phyloP scores from a whole-genome alignment of 495 filamentous ascomycete genomes.

The Parathielavia hyrcaniae region DNA sequence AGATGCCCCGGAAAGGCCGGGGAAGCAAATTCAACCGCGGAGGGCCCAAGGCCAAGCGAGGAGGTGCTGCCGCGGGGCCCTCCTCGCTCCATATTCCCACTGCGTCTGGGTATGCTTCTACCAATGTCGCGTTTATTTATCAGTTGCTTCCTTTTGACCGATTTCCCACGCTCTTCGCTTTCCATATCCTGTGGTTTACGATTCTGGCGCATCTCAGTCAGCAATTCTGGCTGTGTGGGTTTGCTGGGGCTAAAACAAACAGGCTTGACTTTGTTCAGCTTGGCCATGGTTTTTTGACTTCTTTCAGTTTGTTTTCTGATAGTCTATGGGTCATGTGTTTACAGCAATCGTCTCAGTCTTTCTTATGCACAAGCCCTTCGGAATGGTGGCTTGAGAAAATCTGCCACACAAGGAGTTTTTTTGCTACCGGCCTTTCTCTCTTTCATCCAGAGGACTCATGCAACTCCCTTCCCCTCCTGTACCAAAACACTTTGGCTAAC shows the following conservation, averaged over 20 bases:
- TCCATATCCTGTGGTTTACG: not conserved
- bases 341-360: too few species aligned
- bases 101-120: not conserved
- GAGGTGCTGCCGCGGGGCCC: not conserved
- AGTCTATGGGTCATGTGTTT: too few species aligned
- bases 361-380: too few species aligned
- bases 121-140: not conserved
- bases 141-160: not conserved
- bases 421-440: too few species aligned
- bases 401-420: too few species aligned
- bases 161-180: not conserved
- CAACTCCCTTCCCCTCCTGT: too few species aligned
- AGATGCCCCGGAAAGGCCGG: not conserved
- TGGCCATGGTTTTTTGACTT: not conserved
- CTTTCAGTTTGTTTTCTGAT: too few species aligned
- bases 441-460: too few species aligned
- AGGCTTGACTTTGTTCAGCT: not conserved
- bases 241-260: not conserved
- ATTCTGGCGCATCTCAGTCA: not conserved
- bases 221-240: too few species aligned
- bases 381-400: too few species aligned
- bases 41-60: not conserved
- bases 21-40: not conserved
- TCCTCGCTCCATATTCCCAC: not conserved
- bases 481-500: too few species aligned